Evolutionary conservation across 257 asterid genomes (phyloP).

Genomic region (Voacanga thouarsii): DNA sequence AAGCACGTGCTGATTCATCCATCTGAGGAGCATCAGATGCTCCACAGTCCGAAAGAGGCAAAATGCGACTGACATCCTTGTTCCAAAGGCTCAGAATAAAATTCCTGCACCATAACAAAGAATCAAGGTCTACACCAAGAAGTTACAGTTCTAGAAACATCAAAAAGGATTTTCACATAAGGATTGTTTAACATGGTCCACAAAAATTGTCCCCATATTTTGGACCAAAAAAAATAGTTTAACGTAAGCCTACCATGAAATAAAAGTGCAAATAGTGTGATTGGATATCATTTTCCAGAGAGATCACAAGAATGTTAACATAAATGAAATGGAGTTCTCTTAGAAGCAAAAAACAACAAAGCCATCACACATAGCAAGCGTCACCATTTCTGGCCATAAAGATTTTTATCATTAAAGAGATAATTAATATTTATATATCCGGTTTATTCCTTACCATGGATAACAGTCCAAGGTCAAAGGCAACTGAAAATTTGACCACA

Average conservation of each 20-base stretch:
- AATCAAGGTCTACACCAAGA: slow-evolving; percentile 23
- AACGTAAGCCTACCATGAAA: background rate
- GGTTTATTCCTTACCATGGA: background rate
- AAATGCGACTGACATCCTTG: slow-evolving; percentile 84
- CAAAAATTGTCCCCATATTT: background rate
- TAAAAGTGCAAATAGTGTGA: background rate
- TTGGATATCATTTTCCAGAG: background rate
- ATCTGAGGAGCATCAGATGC: slow-evolving; percentile 48
- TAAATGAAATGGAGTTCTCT: background rate
- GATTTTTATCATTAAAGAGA: background rate
- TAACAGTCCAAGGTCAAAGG: background rate
- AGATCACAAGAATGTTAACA: background rate
- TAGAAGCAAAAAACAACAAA: background rate
- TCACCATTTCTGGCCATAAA: background rate
- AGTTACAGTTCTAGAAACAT: background rate
- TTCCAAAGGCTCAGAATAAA: slow-evolving; percentile 82
- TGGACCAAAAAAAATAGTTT: background rate
- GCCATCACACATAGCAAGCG: background rate
- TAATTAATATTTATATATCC: background rate
- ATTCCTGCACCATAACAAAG: slow-evolving; percentile 61
- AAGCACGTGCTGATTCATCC: slow-evolving; percentile 56
- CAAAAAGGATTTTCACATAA: background rate
- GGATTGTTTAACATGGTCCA: background rate
- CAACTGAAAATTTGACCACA: too few relatives aligned
- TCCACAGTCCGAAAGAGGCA: slow-evolving; percentile 77